Evolutionary conservation across 257 asterid species (phyloP).

Genomic region (Salvia miltiorrhiza): DNA sequence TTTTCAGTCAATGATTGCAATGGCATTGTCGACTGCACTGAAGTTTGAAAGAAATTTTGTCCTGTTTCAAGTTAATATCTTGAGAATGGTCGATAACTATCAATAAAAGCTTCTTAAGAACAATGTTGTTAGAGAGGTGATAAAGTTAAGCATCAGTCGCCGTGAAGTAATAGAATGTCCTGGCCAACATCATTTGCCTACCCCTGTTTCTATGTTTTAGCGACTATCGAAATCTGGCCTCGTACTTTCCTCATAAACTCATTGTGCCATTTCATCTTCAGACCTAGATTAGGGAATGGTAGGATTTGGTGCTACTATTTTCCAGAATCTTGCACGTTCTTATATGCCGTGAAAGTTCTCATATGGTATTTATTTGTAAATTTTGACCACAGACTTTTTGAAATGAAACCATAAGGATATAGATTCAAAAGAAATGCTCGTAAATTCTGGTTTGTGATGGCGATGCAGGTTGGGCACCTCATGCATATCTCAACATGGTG

Average conservation of each 20-base stretch:
- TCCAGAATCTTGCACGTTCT: not conserved
- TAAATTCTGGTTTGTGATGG: too few species aligned
- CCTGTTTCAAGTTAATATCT: not conserved
- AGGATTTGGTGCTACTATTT: not conserved
- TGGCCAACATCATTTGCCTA: not conserved
- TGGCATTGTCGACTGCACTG: not conserved
- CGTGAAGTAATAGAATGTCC: not conserved
- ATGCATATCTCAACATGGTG: slow-evolving; percentile 75
- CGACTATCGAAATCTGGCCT: not conserved
- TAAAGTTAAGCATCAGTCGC: not conserved
- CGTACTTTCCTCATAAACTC: too few species aligned
- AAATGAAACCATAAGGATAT: too few species aligned
- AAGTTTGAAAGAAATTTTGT: not conserved
- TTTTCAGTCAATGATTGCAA: not conserved
- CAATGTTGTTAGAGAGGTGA: not conserved
- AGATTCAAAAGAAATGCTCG: too few species aligned
- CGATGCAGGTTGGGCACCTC: slow-evolving; percentile 90
- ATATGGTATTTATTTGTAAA: not conserved
- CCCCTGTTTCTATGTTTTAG: not conserved
- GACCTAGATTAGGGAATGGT: not conserved
- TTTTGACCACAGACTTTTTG: too few species aligned
- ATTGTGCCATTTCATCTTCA: not conserved
- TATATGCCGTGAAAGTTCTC: not conserved
- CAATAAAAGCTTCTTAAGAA: not conserved
- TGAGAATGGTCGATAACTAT: not conserved